Conservation (phyloP, 2,329 filamentous ascomycete species). For the Colletotrichum sp. region DNA sequence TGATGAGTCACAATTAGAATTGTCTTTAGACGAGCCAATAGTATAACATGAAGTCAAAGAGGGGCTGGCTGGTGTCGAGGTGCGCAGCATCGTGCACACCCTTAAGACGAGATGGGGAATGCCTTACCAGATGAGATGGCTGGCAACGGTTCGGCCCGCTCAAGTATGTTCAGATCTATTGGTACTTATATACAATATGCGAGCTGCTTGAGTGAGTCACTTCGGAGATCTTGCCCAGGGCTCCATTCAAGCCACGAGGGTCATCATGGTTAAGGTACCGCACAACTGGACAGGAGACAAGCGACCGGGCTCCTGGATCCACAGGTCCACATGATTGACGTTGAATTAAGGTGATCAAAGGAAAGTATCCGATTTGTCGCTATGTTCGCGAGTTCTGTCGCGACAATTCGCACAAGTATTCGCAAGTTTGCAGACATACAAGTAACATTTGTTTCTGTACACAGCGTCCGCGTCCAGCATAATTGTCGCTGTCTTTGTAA, state of each 20-base stretch:
- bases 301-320: background rate
- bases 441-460: too few species aligned
- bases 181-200: background rate
- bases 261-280: background rate
- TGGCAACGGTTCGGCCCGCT: background rate
- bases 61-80: background rate
- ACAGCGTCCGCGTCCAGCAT: too few species aligned
- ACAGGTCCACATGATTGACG: background rate
- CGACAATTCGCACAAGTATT: background rate
- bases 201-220: background rate
- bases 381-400: background rate
- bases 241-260: background rate
- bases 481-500: too few species aligned
- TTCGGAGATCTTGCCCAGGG: background rate
- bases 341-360: background rate
- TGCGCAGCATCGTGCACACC: background rate
- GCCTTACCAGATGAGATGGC: background rate
- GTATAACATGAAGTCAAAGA: background rate
- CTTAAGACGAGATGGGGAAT: background rate
- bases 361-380: rapidly evolving
- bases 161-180: background rate
- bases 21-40: background rate
- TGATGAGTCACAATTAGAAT: background rate
- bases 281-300: background rate
- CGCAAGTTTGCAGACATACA: too few species aligned